phyloP scores from a whole-genome alignment of 2,329 filamentous ascomycete genomes.

The Monosporascus cannonballus region DNA sequence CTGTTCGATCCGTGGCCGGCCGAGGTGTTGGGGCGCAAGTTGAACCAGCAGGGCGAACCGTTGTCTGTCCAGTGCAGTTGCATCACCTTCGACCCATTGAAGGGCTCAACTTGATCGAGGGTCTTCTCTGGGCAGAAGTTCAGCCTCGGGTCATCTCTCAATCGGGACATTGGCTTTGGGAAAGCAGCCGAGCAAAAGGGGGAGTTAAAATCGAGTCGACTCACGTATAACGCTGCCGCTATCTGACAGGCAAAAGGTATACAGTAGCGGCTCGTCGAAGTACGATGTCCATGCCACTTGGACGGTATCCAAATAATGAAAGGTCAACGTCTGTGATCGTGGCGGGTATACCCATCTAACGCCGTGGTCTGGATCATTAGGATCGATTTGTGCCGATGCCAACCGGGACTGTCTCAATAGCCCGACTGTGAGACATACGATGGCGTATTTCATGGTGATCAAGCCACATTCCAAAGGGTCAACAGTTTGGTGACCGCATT shows the following conservation, averaged over 20 bases:
- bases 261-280: constrained; percentile 1
- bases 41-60: constrained; percentile 6
- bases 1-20: constrained; percentile 3
- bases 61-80: constrained; percentile 2
- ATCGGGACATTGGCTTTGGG: not conserved
- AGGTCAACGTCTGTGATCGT: not conserved
- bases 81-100: constrained; percentile 3
- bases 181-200: too few species aligned
- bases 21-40: constrained; percentile 1
- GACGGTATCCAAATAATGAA: constrained; percentile 3
- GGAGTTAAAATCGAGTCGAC: not conserved
- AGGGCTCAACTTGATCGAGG: not conserved
- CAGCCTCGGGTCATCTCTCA: not conserved
- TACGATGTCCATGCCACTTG: constrained; percentile 2
- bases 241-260: constrained; percentile 1
- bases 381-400: too few species aligned
- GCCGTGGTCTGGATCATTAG: not conserved
- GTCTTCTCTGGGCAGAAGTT: not conserved
- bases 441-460: too few species aligned
- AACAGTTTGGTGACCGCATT: too few species aligned
- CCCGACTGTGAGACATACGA: too few species aligned
- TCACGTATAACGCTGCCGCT: not conserved
- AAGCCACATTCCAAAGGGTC: too few species aligned
- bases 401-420: too few species aligned
- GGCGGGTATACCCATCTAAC: constrained; percentile 1